These are phyloP conservation scores for Sarcomyxa edulis DNA, from an alignment of 768 basidiomycete species.

Conservation along the genomic window DNA sequence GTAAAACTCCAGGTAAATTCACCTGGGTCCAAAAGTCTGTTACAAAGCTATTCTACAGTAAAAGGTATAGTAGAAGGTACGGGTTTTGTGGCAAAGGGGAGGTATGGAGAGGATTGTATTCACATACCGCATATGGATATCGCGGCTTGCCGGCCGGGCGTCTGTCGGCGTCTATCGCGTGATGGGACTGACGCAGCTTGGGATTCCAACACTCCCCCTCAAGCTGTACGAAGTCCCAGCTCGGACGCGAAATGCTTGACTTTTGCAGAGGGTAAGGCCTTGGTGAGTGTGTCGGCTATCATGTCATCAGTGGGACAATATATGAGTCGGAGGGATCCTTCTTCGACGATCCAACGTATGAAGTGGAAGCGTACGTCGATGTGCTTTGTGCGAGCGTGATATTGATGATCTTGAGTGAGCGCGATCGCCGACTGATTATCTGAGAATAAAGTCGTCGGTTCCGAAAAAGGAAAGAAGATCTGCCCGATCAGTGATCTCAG, in stretches of 20 bases:
- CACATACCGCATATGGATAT: too few relatives aligned
- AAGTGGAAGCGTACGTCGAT: slow-evolving; percentile 27
- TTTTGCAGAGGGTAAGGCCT: slow-evolving; percentile 9
- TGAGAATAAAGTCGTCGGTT: slow-evolving; percentile 9
- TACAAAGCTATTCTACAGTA: too few relatives aligned
- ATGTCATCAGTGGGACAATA: slow-evolving; percentile 18
- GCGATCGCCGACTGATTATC: slow-evolving; percentile 19
- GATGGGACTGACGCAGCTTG: too few relatives aligned
- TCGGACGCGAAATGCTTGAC: slow-evolving; percentile 3
- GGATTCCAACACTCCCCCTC: slow-evolving; percentile 8
- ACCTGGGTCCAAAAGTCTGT: too few relatives aligned
- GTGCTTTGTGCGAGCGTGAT: slow-evolving; percentile 26
- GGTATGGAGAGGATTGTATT: too few relatives aligned
- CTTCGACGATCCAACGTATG: slow-evolving; percentile 17
- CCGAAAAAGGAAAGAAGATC: slow-evolving; percentile 5
- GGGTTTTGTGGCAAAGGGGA: too few relatives aligned
- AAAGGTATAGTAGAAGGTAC: too few relatives aligned
- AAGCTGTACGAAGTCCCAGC: slow-evolving; percentile 5
- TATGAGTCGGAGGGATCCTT: slow-evolving; percentile 3
- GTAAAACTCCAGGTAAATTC: too few relatives aligned
- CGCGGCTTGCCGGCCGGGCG: too few relatives aligned
- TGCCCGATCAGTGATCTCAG: slow-evolving; percentile 16
- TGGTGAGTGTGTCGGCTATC: slow-evolving; percentile 23
- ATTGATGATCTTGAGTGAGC: slow-evolving; percentile 18
- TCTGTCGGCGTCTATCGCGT: too few relatives aligned